Conservation (phyloP, 78 protist species). For the Tieghemostelium lacteum region DNA sequence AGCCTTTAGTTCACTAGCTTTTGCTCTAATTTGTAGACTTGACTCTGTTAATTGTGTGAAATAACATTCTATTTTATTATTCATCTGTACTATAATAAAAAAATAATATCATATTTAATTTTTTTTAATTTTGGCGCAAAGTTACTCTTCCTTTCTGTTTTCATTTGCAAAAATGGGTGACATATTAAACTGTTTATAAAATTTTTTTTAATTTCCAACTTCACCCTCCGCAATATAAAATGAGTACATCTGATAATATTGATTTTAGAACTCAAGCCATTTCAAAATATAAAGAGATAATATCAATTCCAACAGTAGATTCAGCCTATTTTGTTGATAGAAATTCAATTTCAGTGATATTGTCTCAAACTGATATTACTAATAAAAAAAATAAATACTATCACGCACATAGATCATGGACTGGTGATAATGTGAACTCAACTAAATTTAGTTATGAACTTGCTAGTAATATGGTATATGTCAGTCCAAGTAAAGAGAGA, state of each 20-base stretch:
- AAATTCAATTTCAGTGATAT: background rate
- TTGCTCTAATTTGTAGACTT: background rate
- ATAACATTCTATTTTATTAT: background rate
- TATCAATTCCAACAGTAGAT: conserved; percentile 24
- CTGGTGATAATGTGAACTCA: background rate
- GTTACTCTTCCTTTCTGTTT: no score
- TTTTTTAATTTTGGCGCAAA: no score
- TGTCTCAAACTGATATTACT: background rate
- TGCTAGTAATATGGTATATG: background rate
- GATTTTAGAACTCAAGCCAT: conserved; percentile 2
- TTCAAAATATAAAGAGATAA: conserved; percentile 5
- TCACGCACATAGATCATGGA: background rate
- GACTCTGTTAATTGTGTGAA: background rate
- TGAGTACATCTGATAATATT: conserved; percentile 1
- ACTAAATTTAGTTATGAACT: conserved; percentile 37
- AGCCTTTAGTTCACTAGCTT: background rate
- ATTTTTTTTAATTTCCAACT: no score
- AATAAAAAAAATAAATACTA: no score
- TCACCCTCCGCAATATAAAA: no score
- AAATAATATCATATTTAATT: no score
- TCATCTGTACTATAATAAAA: no score
- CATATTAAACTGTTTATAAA: no score
- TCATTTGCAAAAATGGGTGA: no score
- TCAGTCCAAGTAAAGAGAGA: conserved; percentile 6
- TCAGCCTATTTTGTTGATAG: background rate